A percentile compares a stretch with the other conserved stretches of the same genome.
Conservation (phyloP, 176 grass and related monocot genomes). For the Musa beccarii region DNA sequence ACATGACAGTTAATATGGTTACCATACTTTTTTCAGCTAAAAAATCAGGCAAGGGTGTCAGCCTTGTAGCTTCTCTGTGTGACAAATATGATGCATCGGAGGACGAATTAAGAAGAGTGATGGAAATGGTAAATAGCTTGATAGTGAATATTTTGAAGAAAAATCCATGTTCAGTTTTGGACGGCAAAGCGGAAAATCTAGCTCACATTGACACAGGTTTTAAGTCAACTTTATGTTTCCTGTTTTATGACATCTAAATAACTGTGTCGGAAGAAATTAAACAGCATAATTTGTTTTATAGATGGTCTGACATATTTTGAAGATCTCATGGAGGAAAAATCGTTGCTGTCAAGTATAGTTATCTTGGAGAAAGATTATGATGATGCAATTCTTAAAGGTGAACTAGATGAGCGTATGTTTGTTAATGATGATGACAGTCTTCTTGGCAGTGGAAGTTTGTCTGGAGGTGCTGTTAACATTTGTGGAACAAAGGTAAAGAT, state of each 20-base stretch:
- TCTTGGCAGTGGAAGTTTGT: slow-evolving; percentile 85
- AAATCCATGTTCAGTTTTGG: slow-evolving; percentile 43
- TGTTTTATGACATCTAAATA: not conserved
- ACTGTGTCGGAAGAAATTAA: no score
- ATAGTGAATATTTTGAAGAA: slow-evolving; percentile 78
- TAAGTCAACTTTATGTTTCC: not conserved
- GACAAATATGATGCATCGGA: slow-evolving; percentile 80
- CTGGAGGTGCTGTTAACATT: slow-evolving; percentile 72
- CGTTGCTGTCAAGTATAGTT: slow-evolving; percentile 57
- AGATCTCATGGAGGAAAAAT: slow-evolving; percentile 58
- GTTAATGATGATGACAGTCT: slow-evolving; percentile 81
- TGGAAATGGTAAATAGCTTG: slow-evolving; percentile 69
- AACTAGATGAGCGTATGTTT: slow-evolving; percentile 89
- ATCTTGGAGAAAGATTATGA: slow-evolving; percentile 83
- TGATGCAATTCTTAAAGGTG: slow-evolving; percentile 60
- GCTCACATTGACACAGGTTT: slow-evolving; percentile 71
- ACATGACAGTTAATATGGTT: not conserved
- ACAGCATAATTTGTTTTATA: slow-evolving; percentile 18
- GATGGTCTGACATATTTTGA: slow-evolving; percentile 82
- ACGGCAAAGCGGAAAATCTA: slow-evolving; percentile 38
- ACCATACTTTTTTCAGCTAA: slow-evolving; percentile 42
- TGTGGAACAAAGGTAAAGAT: slow-evolving; percentile 62
- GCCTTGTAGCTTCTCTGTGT: slow-evolving; percentile 72
- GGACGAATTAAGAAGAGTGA: slow-evolving; percentile 67
- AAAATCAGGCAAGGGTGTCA: slow-evolving; percentile 72